phyloP scores from a whole-genome alignment of 2,329 filamentous ascomycete genomes.

The Epicoccum nigrum region DNA sequence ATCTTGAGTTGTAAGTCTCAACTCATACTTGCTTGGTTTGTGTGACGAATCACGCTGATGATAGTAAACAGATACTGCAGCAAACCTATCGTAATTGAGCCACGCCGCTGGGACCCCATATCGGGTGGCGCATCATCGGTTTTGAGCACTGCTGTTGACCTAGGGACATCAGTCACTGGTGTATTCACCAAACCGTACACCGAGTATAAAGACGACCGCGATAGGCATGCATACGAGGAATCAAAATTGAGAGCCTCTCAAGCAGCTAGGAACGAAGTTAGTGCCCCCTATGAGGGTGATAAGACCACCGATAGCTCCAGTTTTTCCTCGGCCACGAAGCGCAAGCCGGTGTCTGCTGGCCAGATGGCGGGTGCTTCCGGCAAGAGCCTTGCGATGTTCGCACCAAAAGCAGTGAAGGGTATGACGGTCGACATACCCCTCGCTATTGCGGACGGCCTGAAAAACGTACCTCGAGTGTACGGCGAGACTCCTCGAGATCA shows the following conservation, averaged over 20 bases:
- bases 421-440: conserved; percentile 72
- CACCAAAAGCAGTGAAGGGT: conserved; percentile 28
- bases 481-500: conserved; percentile 75
- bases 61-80: conserved; percentile 13
- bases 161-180: conserved; percentile 64
- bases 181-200: conserved; percentile 50
- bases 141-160: conserved; percentile 59
- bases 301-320: neutral
- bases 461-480: conserved; percentile 80
- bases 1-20: neutral
- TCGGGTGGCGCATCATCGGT: conserved; percentile 67
- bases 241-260: neutral
- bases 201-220: conserved; percentile 20
- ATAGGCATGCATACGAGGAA: conserved; percentile 10
- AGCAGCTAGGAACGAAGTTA: neutral
- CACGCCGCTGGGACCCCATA: conserved; percentile 64
- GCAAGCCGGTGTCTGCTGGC: conserved; percentile 9
- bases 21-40: neutral
- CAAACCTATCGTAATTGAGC: conserved; percentile 39
- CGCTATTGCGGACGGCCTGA: conserved; percentile 78
- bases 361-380: conserved; percentile 14
- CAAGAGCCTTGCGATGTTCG: conserved; percentile 19
- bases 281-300: neutral
- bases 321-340: neutral
- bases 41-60: neutral